Conservation (phyloP, 768 basidiomycete species). For the Suillus fuscotomentosus region DNA sequence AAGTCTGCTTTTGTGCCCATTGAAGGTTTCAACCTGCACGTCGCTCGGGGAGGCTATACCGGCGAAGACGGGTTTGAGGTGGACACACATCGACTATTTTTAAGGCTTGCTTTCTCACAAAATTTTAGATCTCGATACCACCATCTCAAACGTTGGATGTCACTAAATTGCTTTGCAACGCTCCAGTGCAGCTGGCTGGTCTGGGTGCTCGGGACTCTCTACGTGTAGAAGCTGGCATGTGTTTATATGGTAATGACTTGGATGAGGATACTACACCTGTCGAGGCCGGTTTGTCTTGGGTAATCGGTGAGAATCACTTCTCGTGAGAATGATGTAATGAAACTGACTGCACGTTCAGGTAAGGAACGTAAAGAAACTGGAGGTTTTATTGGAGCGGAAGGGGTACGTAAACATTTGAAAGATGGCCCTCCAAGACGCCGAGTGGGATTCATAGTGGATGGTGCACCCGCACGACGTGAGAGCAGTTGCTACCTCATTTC, state of each 20-base stretch:
- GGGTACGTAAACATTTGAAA: conserved; percentile 72
- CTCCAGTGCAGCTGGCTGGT: conserved; percentile 78
- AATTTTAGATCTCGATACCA: conserved; percentile 79
- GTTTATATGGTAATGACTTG: conserved; percentile 92
- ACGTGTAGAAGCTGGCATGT: conserved; percentile 96
- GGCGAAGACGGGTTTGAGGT: conserved; percentile 99
- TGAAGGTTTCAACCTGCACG: conserved; percentile 61
- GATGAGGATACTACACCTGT: conserved; percentile 85
- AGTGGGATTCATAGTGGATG: conserved; percentile 82
- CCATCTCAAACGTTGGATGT: conserved; percentile 72
- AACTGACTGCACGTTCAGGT: conserved; percentile 39
- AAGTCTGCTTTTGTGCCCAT: conserved; percentile 79
- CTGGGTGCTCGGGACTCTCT: conserved; percentile 92
- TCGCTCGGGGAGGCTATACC: conserved; percentile 95
- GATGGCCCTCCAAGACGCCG: conserved; percentile 75
- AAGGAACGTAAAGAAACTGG: conserved; percentile 76
- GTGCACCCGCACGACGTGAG: conserved; percentile 83
- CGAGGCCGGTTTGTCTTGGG: conserved; percentile 91
- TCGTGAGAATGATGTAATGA: background rate
- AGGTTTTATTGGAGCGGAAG: conserved; percentile 77
- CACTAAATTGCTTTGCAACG: conserved; percentile 57
- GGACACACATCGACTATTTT: conserved; percentile 13
- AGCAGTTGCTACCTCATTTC: background rate
- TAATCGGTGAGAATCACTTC: conserved; percentile 65
- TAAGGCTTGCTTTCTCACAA: conserved; percentile 4